These are phyloP conservation scores for Yamadazyma kanchanaburiensis DNA, from an alignment of 1,139 yeast species.

Conservation along the genomic window DNA sequence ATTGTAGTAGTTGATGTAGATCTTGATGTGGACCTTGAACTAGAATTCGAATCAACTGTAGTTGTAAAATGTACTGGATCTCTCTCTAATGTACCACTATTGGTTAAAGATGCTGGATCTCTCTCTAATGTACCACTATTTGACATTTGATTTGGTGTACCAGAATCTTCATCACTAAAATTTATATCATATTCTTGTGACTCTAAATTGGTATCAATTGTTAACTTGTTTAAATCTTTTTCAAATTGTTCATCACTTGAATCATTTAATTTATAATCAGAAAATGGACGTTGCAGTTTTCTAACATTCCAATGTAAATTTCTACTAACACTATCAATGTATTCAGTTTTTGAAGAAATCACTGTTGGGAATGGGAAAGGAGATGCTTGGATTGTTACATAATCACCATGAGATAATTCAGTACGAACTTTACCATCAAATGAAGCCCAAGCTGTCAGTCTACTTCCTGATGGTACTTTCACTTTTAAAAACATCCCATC, in stretches of 20 bases:
- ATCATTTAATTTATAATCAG: conserved; percentile 15
- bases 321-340: conserved; percentile 78
- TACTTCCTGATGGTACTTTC: conserved; percentile 63
- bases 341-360: conserved; percentile 69
- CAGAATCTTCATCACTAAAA: conserved; percentile 18
- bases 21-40: background rate
- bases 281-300: conserved; percentile 75
- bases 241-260: conserved; percentile 13
- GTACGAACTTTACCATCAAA: conserved; percentile 82
- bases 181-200: conserved; percentile 17
- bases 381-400: conserved; percentile 72
- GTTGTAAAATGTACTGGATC: background rate
- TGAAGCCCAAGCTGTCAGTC: conserved; percentile 87
- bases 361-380: conserved; percentile 88
- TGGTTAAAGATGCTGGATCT: background rate
- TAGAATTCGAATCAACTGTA: no score
- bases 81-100: background rate
- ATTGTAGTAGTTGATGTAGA: background rate
- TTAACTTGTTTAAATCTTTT: conserved; percentile 15
- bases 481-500: conserved; percentile 80
- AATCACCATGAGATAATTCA: conserved; percentile 69
- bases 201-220: conserved; percentile 11
- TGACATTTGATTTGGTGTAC: background rate
- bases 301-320: conserved; percentile 85
- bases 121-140: background rate